Conservation (phyloP, 2,329 filamentous ascomycete genomes). For the Acrocalymma vagum region DNA sequence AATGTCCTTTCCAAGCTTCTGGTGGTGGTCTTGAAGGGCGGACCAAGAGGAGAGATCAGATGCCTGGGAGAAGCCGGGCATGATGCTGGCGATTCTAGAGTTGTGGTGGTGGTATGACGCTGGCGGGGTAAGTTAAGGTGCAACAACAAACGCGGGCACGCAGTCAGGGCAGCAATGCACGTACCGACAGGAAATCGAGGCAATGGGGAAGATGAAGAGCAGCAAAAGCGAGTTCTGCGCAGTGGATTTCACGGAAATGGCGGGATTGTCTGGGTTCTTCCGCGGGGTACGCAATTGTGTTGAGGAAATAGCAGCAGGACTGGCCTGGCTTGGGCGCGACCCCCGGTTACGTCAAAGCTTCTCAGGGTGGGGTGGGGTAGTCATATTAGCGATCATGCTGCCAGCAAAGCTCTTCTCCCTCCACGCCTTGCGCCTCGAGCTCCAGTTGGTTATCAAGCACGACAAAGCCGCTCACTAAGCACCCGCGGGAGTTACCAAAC, state of each 20-base stretch:
- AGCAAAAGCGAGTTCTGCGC: slow-evolving; percentile 17
- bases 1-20: slow-evolving; percentile 84
- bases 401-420: slow-evolving; percentile 13
- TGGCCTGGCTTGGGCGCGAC: slow-evolving; percentile 27
- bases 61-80: slow-evolving; percentile 79
- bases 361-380: slow-evolving; percentile 19
- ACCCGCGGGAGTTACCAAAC: slow-evolving; percentile 2
- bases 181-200: slow-evolving; percentile 18
- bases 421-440: slow-evolving; percentile 19
- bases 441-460: slow-evolving; percentile 33
- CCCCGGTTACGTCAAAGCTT: slow-evolving; percentile 34
- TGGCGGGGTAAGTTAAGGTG: slow-evolving; percentile 25
- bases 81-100: slow-evolving; percentile 42
- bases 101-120: slow-evolving; percentile 28
- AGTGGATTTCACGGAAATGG: slow-evolving; percentile 15
- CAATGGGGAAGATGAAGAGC: slow-evolving; percentile 9
- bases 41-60: slow-evolving; percentile 88
- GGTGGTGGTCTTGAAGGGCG: slow-evolving; percentile 89
- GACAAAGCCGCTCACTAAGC: slow-evolving; percentile 37
- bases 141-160: slow-evolving; percentile 8
- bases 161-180: slow-evolving; percentile 13
- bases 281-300: slow-evolving; percentile 15
- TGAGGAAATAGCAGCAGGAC: slow-evolving; percentile 16
- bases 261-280: slow-evolving; percentile 5
- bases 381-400: no score